Evolutionary conservation across 345 rosid species (phyloP).

Genomic region (Eucalyptus regnans): DNA sequence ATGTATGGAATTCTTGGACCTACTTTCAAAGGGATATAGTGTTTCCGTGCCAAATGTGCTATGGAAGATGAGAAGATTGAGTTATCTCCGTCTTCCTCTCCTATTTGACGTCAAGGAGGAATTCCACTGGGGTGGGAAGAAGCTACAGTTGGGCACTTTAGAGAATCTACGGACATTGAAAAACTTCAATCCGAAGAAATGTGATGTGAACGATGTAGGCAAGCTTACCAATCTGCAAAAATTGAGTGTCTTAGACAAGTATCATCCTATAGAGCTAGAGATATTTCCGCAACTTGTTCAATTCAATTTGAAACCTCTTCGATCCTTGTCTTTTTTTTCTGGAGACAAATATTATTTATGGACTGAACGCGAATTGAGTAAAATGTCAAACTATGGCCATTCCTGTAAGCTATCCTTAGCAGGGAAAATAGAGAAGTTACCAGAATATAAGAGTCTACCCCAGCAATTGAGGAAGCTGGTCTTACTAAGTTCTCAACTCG

Average conservation of each 20-base stretch:
- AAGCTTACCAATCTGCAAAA: slow-evolving; percentile 1
- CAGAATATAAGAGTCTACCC: too few relatives aligned
- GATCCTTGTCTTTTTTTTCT: too few relatives aligned
- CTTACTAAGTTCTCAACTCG: background rate
- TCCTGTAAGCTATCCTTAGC: rapidly evolving
- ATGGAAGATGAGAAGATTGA: slow-evolving; percentile 7
- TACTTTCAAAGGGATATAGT: too few relatives aligned
- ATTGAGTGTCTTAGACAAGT: background rate
- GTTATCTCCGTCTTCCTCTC: slow-evolving; percentile 7
- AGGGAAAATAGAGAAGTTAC: too few relatives aligned
- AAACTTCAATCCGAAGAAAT: background rate
- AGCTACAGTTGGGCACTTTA: background rate
- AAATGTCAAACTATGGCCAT: rapidly evolving
- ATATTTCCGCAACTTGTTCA: background rate
- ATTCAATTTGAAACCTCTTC: background rate
- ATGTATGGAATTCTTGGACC: too few relatives aligned
- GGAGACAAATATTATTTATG: too few relatives aligned
- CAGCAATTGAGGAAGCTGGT: too few relatives aligned
- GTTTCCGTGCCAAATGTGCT: background rate
- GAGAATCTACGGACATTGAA: too few relatives aligned
- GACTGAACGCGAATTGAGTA: too few relatives aligned
- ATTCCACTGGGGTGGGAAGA: background rate
- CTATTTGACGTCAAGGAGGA: background rate
- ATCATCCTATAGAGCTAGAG: background rate
- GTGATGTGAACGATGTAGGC: background rate